Base-by-base conservation (phyloP, 305 asterid genomes). In the Fraxinus ornus region DNA sequence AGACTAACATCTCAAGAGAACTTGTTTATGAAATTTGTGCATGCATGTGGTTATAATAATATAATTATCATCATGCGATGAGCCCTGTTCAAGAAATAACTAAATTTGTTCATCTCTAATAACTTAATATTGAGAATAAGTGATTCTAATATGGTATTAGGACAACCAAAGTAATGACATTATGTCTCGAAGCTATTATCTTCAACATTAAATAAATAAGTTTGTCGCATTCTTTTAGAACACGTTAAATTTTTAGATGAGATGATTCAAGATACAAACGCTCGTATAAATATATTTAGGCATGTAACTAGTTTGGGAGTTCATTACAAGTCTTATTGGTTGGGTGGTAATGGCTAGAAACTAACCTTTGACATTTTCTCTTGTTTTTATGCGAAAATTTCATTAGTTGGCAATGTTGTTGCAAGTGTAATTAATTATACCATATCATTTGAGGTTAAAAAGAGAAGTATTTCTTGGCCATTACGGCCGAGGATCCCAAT, bases 401-500 rank as follows among this genome's bases (percentile, higher is more conserved):
- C 73, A 15, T 77, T 74, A 57, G 81, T 83, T 77, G 81, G 55
- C 79, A 10, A 28, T 41, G 64, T 19, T 22, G 12, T 17, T 47
- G 55, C 19, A 55, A 78, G 4, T 52, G n/a, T 78, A 52, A 21
- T 9, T 77, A 13, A 68, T 68, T 64, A 64, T 30, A 24, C 32
- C 4, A 26, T 12, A 12, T 4, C 75, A 28, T 12, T 28, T 8
- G 9, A 22, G 32, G 35, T 10, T 2, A 26, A 12, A 26, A 26
- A 0, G 12, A 24, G 8, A 7, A 57, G 2, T 37, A 39, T 60
- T 44, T 75, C 13, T 47, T 28, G 3, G 76, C 83, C 76, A 78
- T 32, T 9, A 49, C 62, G 60, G 75, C 68, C 85, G 87, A 85
- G 74, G 85, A 81, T 85, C 17, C 82, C 87, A 78, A 85, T 17